Evolutionary conservation across 108 stramenopile genomes (phyloP).

Genomic region (Aurantiochytrium sp.): DNA sequence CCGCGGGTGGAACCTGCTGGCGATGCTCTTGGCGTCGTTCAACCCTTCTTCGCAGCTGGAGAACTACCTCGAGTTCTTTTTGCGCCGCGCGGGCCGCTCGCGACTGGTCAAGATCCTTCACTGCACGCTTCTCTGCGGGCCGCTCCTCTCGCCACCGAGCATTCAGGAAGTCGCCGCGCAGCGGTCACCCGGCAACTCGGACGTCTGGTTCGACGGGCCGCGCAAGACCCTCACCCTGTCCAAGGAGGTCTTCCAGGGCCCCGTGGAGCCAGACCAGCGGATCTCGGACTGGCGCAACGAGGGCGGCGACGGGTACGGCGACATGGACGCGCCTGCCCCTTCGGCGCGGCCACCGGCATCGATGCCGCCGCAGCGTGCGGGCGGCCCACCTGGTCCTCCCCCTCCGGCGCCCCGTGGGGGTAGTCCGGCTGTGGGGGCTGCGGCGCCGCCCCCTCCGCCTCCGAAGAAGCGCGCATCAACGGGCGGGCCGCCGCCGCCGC

Average conservation of each 20-base stretch:
- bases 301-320: background rate
- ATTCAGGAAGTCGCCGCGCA: background rate
- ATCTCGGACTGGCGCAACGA: background rate
- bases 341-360: background rate
- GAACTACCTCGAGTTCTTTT: conserved; percentile 46
- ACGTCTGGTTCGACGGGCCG: conserved; percentile 20
- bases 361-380: too few species aligned
- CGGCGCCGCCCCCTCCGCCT: background rate
- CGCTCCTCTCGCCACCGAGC: background rate
- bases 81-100: background rate
- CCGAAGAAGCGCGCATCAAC: background rate
- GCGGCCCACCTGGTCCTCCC: background rate
- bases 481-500: too few species aligned
- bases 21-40: conserved; percentile 42
- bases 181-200: background rate
- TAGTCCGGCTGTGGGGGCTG: too few species aligned
- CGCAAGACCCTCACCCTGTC: background rate
- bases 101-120: background rate
- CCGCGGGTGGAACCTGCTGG: conserved; percentile 56
- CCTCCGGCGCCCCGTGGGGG: too few species aligned
- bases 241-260: background rate
- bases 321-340: background rate
- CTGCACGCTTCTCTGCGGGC: background rate
- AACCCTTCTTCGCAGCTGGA: conserved; percentile 51
- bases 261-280: conserved; percentile 1